These are phyloP conservation scores for Cicer cuneatum DNA, from an alignment of 306 rosid genomes.

Conservation along the genomic window DNA sequence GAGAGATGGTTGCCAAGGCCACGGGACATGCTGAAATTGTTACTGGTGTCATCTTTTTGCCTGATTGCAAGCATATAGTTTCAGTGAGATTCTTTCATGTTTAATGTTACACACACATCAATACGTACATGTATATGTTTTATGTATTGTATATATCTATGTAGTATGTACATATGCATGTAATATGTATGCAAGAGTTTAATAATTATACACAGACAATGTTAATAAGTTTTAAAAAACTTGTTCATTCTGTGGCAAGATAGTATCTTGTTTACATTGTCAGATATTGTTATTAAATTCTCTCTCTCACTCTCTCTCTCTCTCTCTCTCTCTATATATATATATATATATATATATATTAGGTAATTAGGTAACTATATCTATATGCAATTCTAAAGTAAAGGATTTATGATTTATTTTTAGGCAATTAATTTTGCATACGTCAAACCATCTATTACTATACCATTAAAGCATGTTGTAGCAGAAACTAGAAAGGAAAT, in stretches of 20 bases:
- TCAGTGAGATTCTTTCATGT: slow-evolving; percentile 59
- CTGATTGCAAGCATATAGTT: slow-evolving; percentile 78
- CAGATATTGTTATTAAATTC: too few species aligned
- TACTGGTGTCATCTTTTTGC: slow-evolving; percentile 80
- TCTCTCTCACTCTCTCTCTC: too few species aligned
- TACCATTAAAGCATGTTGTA: slow-evolving; percentile 12
- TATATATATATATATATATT: not conserved
- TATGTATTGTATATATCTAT: slow-evolving; percentile 1
- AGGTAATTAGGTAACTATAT: not conserved
- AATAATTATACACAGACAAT: not conserved
- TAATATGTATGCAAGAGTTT: not conserved
- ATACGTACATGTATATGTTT: not conserved
- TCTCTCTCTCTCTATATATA: too few species aligned
- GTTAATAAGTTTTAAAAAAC: not conserved
- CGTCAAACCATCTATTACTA: slow-evolving; percentile 14
- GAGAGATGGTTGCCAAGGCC: slow-evolving; percentile 70
- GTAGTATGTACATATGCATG: not conserved
- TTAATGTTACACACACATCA: slow-evolving; percentile 11
- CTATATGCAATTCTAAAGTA: slow-evolving; percentile 18
- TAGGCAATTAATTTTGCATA: slow-evolving; percentile 6
- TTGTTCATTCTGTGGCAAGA: not conserved
- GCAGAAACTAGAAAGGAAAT: slow-evolving; percentile 3
- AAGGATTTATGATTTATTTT: slow-evolving; percentile 21
- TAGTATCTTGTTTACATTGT: not conserved
- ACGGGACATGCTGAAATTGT: slow-evolving; percentile 80